A percentile compares a stretch with the other conserved stretches of the same genome.
These are phyloP conservation scores for Acidomyces sp. DNA, from an alignment of 495 filamentous ascomycete genomes.

Conservation along the genomic window DNA sequence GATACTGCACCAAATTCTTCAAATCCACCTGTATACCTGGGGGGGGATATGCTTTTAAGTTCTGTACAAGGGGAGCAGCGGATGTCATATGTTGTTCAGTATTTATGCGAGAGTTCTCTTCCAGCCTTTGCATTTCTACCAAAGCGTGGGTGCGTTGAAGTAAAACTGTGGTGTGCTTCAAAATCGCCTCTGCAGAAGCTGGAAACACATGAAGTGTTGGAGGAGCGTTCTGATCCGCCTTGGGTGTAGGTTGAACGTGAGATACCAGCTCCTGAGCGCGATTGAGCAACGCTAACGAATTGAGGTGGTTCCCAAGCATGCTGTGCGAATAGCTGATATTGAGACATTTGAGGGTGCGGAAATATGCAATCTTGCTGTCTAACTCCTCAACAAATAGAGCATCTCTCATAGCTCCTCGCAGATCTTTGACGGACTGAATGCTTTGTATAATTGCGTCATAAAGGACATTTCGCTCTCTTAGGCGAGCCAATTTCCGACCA, in stretches of 20 bases:
- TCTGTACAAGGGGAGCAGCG: constrained; percentile 48
- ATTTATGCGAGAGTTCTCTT: constrained; percentile 26
- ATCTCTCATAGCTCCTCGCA: constrained; percentile 87
- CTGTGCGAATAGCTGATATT: constrained; percentile 76
- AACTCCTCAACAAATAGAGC: constrained; percentile 60
- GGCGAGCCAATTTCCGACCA: constrained; percentile 55
- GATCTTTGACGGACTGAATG: constrained; percentile 75
- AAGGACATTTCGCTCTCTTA: constrained; percentile 81
- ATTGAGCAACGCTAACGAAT: constrained; percentile 71
- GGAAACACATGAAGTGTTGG: constrained; percentile 50
- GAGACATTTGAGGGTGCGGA: constrained; percentile 76
- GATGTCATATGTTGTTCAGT: constrained; percentile 23
- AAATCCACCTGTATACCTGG: constrained; percentile 49
- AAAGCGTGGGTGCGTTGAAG: constrained; percentile 68
- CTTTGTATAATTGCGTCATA: constrained; percentile 87
- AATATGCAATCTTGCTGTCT: constrained; percentile 66
- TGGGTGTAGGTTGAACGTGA: not conserved
- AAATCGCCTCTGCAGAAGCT: constrained; percentile 42
- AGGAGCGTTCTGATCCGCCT: not conserved
- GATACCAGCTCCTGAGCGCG: constrained; percentile 48
- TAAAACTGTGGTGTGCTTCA: constrained; percentile 47
- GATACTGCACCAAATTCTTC: constrained; percentile 69
- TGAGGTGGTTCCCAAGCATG: constrained; percentile 54
- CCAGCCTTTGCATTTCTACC: constrained; percentile 58
- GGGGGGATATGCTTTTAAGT: constrained; percentile 58